These are phyloP conservation scores for Davidsoniella australis DNA, from an alignment of 2,329 filamentous ascomycete genomes.

Conservation along the genomic window DNA sequence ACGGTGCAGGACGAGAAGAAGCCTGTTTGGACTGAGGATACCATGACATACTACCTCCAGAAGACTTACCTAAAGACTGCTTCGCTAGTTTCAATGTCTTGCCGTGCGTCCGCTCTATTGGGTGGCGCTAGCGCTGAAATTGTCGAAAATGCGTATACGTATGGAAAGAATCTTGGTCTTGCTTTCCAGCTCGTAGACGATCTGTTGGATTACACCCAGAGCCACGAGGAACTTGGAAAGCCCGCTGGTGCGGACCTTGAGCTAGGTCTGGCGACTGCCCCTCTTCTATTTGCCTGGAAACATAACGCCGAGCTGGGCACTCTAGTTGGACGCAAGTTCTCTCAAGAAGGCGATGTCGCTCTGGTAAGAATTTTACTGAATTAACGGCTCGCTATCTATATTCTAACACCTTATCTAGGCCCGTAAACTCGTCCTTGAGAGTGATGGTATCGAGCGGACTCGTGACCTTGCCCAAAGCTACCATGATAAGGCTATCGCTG, in stretches of 20 bases:
- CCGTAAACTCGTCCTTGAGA: conserved; percentile 64
- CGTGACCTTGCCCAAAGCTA: conserved; percentile 81
- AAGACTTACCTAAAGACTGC: conserved; percentile 98
- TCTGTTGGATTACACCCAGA: conserved; percentile 90
- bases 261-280: conserved; percentile 82
- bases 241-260: conserved; percentile 88
- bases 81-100: conserved; percentile 89
- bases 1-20: conserved; percentile 74
- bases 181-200: conserved; percentile 97
- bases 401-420: conserved; percentile 37
- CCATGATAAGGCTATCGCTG: conserved; percentile 67
- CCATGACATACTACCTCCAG: conserved; percentile 82
- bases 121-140: conserved; percentile 61
- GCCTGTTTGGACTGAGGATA: conserved; percentile 74
- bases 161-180: conserved; percentile 82
- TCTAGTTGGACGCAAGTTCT: conserved; percentile 84
- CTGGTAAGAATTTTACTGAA: conserved; percentile 40
- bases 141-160: conserved; percentile 79
- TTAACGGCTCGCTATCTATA: background rate
- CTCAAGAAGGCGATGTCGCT: conserved; percentile 63
- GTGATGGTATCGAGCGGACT: conserved; percentile 82
- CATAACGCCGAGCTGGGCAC: conserved; percentile 67
- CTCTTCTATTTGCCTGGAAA: conserved; percentile 91
- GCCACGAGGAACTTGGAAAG: conserved; percentile 73
- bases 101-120: conserved; percentile 72